Conservation (phyloP, 2,329 filamentous ascomycete species). For the Penicillium expansum region DNA sequence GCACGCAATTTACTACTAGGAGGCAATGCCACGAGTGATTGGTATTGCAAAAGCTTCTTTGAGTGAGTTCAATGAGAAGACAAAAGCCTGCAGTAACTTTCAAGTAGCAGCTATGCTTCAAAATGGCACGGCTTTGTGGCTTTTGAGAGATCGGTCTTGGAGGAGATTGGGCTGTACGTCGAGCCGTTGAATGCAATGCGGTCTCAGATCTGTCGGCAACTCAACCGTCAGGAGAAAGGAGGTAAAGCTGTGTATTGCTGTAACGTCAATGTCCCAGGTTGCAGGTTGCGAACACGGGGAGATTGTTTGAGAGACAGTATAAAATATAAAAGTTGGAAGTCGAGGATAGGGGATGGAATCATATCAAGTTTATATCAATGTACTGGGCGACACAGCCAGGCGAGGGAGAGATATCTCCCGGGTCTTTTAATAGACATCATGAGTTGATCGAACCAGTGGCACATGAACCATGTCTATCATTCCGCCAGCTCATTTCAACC, state of each 20-base stretch:
- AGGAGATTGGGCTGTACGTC: constrained; percentile 3
- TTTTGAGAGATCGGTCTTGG: background rate
- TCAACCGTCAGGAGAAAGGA: background rate
- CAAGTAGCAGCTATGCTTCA: background rate
- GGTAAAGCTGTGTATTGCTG: background rate
- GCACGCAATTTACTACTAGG: background rate
- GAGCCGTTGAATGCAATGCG: constrained; percentile 21
- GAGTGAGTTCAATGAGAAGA: no score
- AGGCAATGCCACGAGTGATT: no score
- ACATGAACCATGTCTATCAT: constrained; percentile 8
- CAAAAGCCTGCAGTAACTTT: background rate
- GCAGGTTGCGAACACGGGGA: background rate
- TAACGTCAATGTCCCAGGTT: background rate
- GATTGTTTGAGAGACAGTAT: constrained; percentile 9
- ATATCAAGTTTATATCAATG: background rate
- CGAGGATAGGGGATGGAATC: background rate
- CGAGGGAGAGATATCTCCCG: background rate
- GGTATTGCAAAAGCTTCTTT: background rate
- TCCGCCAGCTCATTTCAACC: constrained; percentile 11
- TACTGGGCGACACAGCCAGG: background rate
- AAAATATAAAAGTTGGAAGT: background rate
- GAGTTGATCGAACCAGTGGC: background rate
- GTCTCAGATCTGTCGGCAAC: constrained; percentile 19
- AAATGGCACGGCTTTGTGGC: background rate
- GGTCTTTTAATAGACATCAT: constrained; percentile 1